Evolutionary conservation across 768 basidiomycete species (phyloP).

Genomic region (Podaxis sp.): DNA sequence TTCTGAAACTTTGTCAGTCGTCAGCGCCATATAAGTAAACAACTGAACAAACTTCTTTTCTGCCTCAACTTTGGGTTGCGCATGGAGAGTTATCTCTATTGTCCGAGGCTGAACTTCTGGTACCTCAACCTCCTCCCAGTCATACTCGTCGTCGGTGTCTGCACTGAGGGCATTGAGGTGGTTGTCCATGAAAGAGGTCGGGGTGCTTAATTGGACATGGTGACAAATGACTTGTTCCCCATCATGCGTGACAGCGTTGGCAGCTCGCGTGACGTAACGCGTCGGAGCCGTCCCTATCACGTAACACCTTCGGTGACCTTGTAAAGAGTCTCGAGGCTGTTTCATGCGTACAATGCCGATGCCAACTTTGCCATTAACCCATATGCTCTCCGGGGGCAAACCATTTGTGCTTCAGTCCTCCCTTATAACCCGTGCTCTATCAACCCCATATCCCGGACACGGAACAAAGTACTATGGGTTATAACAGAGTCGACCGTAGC

Average conservation of each 20-base stretch:
- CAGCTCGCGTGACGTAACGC: slow-evolving; percentile 12
- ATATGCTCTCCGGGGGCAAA: too few species aligned
- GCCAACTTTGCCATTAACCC: too few species aligned
- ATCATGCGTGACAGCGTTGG: not conserved
- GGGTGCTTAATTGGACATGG: not conserved
- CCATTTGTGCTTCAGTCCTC: too few species aligned
- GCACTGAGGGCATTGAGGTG: slow-evolving; percentile 21
- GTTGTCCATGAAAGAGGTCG: slow-evolving; percentile 6
- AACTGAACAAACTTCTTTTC: slow-evolving; percentile 45
- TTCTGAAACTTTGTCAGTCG: slow-evolving; percentile 29
- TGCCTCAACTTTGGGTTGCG: slow-evolving; percentile 30
- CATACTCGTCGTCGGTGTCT: slow-evolving; percentile 67
- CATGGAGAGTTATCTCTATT: slow-evolving; percentile 74
- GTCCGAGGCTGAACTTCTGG: slow-evolving; percentile 41
- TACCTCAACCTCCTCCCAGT: slow-evolving; percentile 80
- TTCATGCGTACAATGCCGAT: too few species aligned
- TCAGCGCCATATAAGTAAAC: slow-evolving; percentile 14
- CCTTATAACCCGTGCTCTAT: too few species aligned
- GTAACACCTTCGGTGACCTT: too few species aligned
- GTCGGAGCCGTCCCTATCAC: not conserved
- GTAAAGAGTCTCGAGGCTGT: too few species aligned
- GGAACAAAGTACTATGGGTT: too few species aligned
- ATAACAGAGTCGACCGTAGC: too few species aligned
- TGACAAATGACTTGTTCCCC: slow-evolving; percentile 14
- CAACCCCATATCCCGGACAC: too few species aligned